Evolutionary conservation across 148 eudicot species (phyloP), one percentile per base, ranked within the genome.

Genomic region (Amaranthus hypochondriacus): DNA sequence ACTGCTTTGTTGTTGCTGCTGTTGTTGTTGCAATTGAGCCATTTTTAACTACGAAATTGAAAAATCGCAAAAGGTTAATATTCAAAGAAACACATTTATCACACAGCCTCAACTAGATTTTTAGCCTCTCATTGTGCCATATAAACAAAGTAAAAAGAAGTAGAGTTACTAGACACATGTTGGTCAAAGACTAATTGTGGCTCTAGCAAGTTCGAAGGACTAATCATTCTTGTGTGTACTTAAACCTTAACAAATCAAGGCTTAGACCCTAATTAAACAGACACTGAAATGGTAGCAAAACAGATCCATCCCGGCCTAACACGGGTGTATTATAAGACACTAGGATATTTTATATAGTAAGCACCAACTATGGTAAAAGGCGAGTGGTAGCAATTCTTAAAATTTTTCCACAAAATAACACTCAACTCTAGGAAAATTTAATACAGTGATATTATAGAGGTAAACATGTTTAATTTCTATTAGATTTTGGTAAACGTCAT

Each of bases 11-110:
- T 66, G 69, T 6, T 70, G 72, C 43, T 68, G 72, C 7, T 51
- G 55, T 10, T 62, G 60, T 49, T 81, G 85, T 56, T 77, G 86
- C 48, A 81, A 15, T 74, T 88, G 92, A 53, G 88, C 89, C 86
- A 88, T 81, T 86, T 81, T 88, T 56, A 86, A 49, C 92, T 88
- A 63, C 70, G 74, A 70, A 72, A 18, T 75, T 7, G 56, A 43
- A 63, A 15, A 21, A 68, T 18, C 18, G 4, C 39, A 3, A 55
- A 6, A 46, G 69, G 4, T 64, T 70, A 47, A 60, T 44, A 43
- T 50, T 15, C 9, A 4, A 13, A 10, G 44, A 53, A 5, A 65
- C 47, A 56, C 5, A 11, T 51, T 11, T 21, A 64, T 56, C 0
- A 51, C 56, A 72, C 15, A 51, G 3, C 14, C 56, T 6, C 43